Conservation (phyloP, 176 grass and related monocot species). For the Avena insularis region DNA sequence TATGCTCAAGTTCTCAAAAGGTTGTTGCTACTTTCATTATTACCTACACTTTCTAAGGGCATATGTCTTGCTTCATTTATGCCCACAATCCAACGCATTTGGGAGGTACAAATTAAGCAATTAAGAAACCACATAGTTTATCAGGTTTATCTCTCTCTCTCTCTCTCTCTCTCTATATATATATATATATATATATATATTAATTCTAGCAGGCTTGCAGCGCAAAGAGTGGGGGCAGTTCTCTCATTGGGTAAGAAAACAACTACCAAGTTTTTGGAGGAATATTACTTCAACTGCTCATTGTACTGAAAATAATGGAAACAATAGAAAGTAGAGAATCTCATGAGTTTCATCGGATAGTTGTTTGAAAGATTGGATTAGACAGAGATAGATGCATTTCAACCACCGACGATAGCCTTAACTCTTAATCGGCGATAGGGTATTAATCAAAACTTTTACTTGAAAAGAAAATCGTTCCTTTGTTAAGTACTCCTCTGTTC, state of each 20-base stretch:
- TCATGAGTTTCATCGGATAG: background rate
- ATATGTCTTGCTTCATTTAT: constrained; percentile 15
- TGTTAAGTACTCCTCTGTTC: background rate
- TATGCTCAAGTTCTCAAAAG: constrained; percentile 12
- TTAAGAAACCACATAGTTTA: background rate
- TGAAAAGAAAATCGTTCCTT: background rate
- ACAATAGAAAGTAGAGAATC: background rate
- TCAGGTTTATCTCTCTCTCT: background rate
- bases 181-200: background rate
- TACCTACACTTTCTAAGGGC: background rate
- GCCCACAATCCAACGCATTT: constrained; percentile 17
- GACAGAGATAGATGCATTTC: background rate
- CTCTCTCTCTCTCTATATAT: too few relatives aligned
- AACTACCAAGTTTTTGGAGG: background rate
- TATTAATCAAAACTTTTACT: background rate
- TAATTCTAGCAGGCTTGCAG: background rate
- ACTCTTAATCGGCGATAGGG: background rate
- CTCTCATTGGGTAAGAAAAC: constrained; percentile 2
- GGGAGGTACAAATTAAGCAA: background rate
- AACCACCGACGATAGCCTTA: background rate
- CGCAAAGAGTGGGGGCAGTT: background rate
- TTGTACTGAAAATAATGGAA: constrained; percentile 20
- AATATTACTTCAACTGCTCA: background rate
- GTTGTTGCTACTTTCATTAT: background rate
- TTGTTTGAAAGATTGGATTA: background rate